These are phyloP conservation scores for Ilex aquifolium DNA, from an alignment of 257 asterid genomes.

Conservation along the genomic window DNA sequence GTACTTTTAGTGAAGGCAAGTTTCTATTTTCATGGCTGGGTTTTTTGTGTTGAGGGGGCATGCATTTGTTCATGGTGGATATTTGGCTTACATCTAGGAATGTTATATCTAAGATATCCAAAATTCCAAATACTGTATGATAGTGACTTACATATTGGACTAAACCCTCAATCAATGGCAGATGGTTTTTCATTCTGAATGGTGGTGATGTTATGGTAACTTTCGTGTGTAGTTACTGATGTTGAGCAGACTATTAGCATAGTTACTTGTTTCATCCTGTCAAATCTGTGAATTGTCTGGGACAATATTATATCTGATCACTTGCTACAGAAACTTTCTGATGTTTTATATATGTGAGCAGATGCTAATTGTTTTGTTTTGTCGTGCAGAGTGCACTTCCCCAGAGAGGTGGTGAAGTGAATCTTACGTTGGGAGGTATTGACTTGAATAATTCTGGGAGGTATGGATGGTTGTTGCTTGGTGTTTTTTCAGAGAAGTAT, in stretches of 20 bases:
- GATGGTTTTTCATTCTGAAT: neutral
- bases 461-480: conserved; percentile 23
- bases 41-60: no score
- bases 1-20: no score
- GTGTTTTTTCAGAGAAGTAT: neutral
- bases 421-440: conserved; percentile 89
- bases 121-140: no score
- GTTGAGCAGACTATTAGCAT: neutral
- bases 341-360: conserved; percentile 2
- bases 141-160: no score
- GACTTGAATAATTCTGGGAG: conserved; percentile 97
- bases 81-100: no score
- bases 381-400: conserved; percentile 73
- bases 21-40: no score
- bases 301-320: neutral
- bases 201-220: neutral
- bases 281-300: neutral
- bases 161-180: no score
- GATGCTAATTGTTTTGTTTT: conserved; percentile 3
- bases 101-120: no score
- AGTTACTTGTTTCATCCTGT: neutral
- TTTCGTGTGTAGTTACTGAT: neutral
- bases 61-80: no score
- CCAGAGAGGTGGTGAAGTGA: conserved; percentile 91
- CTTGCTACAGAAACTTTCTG: neutral